Evolutionary conservation across 2,329 filamentous ascomycete species (phyloP).

Genomic region (Volutella citrinella): DNA sequence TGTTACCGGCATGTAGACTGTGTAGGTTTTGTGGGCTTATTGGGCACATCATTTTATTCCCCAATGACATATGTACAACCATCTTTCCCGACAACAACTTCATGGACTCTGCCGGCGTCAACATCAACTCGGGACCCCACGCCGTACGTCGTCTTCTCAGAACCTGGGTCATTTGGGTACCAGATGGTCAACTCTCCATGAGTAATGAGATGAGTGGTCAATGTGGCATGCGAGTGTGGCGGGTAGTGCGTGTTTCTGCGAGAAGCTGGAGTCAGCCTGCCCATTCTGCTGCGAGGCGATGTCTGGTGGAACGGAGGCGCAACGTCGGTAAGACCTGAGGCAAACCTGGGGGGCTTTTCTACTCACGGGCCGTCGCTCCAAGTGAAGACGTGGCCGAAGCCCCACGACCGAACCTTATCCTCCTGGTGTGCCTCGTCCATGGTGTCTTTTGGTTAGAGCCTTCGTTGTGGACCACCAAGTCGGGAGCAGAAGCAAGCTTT

Average conservation of each 20-base stretch:
- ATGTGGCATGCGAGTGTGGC: conserved; percentile 61
- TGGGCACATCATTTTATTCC: too few species aligned
- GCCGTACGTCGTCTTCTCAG: conserved; percentile 56
- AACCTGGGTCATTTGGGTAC: conserved; percentile 57
- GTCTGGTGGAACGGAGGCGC: too few species aligned
- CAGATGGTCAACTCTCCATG: conserved; percentile 62
- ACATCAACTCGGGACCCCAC: conserved; percentile 65
- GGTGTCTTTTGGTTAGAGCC: too few species aligned
- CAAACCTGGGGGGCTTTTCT: too few species aligned
- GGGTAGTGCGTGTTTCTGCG: conserved; percentile 63
- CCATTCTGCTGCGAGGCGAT: too few species aligned
- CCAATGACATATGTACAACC: conserved; percentile 69
- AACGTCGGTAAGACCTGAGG: too few species aligned
- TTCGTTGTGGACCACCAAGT: too few species aligned
- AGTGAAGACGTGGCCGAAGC: conserved; percentile 66
- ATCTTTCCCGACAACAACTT: conserved; percentile 65
- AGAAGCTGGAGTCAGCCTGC: too few species aligned
- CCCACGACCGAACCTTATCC: conserved; percentile 64
- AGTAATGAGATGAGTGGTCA: conserved; percentile 69
- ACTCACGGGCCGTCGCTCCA: conserved; percentile 70
- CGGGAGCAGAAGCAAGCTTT: too few species aligned
- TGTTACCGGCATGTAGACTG: too few species aligned
- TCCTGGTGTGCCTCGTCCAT: conserved; percentile 40
- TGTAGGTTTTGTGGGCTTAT: too few species aligned
- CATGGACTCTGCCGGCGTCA: conserved; percentile 59